phyloP scores from a whole-genome alignment of 257 asterid genomes.

The Capsicum chinense region DNA sequence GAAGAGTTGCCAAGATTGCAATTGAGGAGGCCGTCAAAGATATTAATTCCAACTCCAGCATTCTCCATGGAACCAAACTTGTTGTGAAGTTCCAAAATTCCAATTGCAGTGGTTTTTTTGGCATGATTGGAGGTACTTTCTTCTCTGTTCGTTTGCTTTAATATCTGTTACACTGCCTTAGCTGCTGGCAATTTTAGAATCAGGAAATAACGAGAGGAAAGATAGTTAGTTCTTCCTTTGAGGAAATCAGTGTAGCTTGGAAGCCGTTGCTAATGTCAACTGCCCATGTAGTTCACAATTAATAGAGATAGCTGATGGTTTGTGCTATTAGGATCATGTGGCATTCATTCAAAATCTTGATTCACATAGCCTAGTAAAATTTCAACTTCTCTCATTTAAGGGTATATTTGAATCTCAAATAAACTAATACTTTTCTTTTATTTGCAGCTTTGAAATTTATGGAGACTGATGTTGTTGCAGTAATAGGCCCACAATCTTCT shows the following conservation, averaged over 20 bases:
- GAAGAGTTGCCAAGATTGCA: constrained; percentile 87
- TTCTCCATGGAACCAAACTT: constrained; percentile 70
- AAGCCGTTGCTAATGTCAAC: constrained; percentile 1
- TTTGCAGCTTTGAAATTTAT: constrained; percentile 52
- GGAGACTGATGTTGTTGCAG: constrained; percentile 53
- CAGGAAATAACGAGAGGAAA: background rate
- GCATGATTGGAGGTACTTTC: constrained; percentile 78
- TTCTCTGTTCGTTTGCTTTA: constrained; percentile 8
- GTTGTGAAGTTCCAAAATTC: constrained; percentile 50
- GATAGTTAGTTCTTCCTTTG: background rate
- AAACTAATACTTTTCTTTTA: constrained; percentile 5
- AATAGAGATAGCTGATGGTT: background rate
- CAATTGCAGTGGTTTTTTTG: constrained; percentile 92
- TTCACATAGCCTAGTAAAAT: background rate
- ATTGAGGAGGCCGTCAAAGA: constrained; percentile 93
- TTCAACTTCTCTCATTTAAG: constrained; percentile 18
- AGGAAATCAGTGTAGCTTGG: background rate
- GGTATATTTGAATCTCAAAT: constrained; percentile 6
- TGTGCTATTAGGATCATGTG: constrained; percentile 2
- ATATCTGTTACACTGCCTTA: background rate
- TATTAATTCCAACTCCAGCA: constrained; percentile 68
- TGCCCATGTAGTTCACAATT: background rate
- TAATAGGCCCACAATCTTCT: constrained; percentile 61
- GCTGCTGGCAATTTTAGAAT: constrained; percentile 24
- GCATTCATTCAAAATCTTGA: background rate